phyloP scores from a whole-genome alignment of 768 basidiomycete species.

The Boletellus ananas region DNA sequence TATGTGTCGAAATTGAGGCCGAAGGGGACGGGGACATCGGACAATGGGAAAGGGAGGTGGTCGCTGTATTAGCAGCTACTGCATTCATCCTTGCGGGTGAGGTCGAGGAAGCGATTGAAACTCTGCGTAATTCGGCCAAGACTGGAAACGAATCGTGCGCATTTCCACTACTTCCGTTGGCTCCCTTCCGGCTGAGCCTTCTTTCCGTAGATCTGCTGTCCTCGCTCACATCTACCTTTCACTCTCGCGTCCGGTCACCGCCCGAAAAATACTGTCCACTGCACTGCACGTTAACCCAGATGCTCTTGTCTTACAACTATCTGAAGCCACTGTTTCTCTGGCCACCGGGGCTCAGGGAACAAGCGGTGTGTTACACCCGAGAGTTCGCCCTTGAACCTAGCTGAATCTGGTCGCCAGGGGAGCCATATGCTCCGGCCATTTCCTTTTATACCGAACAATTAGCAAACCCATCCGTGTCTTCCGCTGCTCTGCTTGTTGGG shows the following conservation, averaged over 20 bases:
- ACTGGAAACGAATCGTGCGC: constrained; percentile 86
- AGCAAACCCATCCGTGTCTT: constrained; percentile 73
- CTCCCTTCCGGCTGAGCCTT: neutral
- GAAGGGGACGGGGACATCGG: constrained; percentile 57
- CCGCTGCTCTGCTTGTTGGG: constrained; percentile 71
- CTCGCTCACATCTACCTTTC: constrained; percentile 86
- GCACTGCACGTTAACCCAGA: constrained; percentile 88
- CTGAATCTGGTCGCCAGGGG: constrained; percentile 14
- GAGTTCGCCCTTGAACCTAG: neutral
- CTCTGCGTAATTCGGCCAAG: constrained; percentile 64
- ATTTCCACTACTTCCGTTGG: neutral
- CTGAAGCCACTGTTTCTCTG: constrained; percentile 79
- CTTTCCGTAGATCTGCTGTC: constrained; percentile 60
- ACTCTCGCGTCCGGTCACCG: constrained; percentile 84
- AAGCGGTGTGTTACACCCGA: constrained; percentile 32
- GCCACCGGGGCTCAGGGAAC: constrained; percentile 72
- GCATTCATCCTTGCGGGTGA: constrained; percentile 83
- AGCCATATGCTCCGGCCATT: constrained; percentile 38
- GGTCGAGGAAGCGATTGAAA: constrained; percentile 89
- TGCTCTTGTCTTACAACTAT: constrained; percentile 82
- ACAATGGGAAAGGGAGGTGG: constrained; percentile 68
- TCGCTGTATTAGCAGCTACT: constrained; percentile 79
- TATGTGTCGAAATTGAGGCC: constrained; percentile 82
- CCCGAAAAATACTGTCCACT: constrained; percentile 78
- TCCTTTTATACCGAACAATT: constrained; percentile 82